A percentile compares a stretch with the other conserved stretches of the same genome.
phyloP scores from a whole-genome alignment of 2,329 filamentous ascomycete genomes.

The Arachnomyces sp. region DNA sequence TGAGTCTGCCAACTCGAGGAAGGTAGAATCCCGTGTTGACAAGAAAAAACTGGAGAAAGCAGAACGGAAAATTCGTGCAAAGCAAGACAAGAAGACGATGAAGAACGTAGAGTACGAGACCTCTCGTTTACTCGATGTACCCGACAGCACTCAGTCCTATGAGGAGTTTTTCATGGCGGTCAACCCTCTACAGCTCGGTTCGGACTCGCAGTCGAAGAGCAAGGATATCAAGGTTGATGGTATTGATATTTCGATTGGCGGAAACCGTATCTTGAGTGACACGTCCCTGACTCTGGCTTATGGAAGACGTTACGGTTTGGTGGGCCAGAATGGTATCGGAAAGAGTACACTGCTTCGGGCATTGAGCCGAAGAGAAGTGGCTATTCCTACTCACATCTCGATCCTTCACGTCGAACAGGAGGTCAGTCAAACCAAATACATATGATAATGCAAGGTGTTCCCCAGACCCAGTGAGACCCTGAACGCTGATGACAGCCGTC shows the following conservation, averaged over 20 bases:
- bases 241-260: conserved; percentile 88
- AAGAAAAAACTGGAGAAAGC: conserved; percentile 99
- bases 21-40: conserved; percentile 96
- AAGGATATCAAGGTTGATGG: conserved; percentile 98
- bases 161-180: conserved; percentile 99
- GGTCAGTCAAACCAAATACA: conserved; percentile 44
- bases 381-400: conserved; percentile 93
- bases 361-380: conserved; percentile 82
- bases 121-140: conserved; percentile 75
- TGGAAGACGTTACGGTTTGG: conserved; percentile 88
- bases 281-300: conserved; percentile 86
- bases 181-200: conserved; percentile 85
- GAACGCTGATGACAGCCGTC: background rate
- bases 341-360: conserved; percentile 92
- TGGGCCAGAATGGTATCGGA: conserved; percentile 98
- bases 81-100: conserved; percentile 97
- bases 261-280: conserved; percentile 80
- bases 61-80: conserved; percentile 92
- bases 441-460: background rate
- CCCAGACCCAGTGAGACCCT: background rate
- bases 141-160: conserved; percentile 80
- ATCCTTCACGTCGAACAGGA: conserved; percentile 99
- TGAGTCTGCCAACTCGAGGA: conserved; percentile 84
- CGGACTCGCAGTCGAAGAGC: conserved; percentile 68
- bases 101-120: conserved; percentile 98